Evolutionary conservation across 768 basidiomycete species (phyloP).

Genomic region (Tricholoma bakamatsutake): DNA sequence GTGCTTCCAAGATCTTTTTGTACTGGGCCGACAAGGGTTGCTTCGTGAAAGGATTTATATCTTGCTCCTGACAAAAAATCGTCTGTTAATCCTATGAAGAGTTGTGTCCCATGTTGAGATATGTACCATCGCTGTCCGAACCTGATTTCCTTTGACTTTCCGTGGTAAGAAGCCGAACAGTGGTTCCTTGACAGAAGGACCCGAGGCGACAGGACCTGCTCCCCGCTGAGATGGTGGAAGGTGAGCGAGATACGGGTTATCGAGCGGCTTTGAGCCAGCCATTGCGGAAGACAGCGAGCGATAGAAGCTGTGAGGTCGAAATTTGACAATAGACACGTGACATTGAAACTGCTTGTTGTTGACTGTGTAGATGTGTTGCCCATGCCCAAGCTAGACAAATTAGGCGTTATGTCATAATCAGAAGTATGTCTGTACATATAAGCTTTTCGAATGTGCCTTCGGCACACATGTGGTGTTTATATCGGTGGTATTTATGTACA

Average conservation of each 20-base stretch:
- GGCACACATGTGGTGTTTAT: too few species aligned
- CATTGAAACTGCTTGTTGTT: background rate
- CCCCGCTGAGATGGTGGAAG: conserved; percentile 28
- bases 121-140: conserved; percentile 65
- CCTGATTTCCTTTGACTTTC: conserved; percentile 59
- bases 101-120: background rate
- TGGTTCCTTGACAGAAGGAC: conserved; percentile 40
- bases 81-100: conserved; percentile 5
- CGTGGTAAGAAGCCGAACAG: conserved; percentile 72
- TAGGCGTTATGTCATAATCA: too few species aligned
- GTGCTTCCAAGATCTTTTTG: conserved; percentile 75
- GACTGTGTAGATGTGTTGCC: too few species aligned
- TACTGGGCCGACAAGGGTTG: conserved; percentile 72
- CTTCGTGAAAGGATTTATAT: conserved; percentile 87
- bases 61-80: conserved; percentile 51
- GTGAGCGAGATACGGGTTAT: conserved; percentile 56
- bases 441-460: too few species aligned
- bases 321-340: background rate
- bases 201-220: conserved; percentile 14
- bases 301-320: background rate
- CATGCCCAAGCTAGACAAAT: too few species aligned
- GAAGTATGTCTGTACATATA: too few species aligned
- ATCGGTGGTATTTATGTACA: too few species aligned
- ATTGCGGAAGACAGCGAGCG: conserved; percentile 5
- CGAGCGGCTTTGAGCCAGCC: conserved; percentile 6